A percentile compares a stretch with the other conserved stretches of the same genome.
phyloP scores from a whole-genome alignment of 2,329 filamentous ascomycete species.

The Cladosporium sp. region DNA sequence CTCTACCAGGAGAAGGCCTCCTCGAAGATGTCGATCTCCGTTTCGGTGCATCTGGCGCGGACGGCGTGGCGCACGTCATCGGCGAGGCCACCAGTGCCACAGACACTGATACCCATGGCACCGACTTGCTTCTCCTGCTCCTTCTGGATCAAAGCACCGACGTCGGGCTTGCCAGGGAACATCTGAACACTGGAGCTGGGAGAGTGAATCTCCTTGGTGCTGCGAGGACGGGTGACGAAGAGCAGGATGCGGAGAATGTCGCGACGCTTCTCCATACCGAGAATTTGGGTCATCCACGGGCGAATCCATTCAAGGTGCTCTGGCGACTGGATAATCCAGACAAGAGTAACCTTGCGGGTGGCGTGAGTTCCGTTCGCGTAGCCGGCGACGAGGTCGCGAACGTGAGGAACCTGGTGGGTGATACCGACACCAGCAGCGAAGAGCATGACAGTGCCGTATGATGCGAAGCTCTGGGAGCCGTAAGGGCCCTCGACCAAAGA shows the following conservation, averaged over 20 bases:
- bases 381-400: constrained; percentile 59
- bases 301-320: constrained; percentile 91
- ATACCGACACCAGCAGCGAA: constrained; percentile 93
- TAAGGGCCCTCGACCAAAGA: constrained; percentile 90
- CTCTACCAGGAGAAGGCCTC: constrained; percentile 66
- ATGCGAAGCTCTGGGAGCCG: constrained; percentile 72
- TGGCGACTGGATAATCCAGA: constrained; percentile 89
- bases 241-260: constrained; percentile 82
- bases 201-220: constrained; percentile 73
- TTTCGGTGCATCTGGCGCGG: constrained; percentile 58
- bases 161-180: constrained; percentile 83
- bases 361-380: constrained; percentile 68
- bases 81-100: constrained; percentile 67
- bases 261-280: constrained; percentile 72
- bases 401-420: constrained; percentile 87
- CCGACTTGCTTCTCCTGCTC: constrained; percentile 79
- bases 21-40: constrained; percentile 72
- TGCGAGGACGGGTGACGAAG: constrained; percentile 83
- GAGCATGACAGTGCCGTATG: constrained; percentile 85
- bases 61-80: constrained; percentile 70
- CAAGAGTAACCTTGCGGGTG: constrained; percentile 72
- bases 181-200: constrained; percentile 80
- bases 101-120: constrained; percentile 81
- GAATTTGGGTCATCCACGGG: constrained; percentile 82
- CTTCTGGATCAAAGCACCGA: constrained; percentile 70